Conservation (phyloP, 805 yeast species). For the Nakazawaea laoshanensis region DNA sequence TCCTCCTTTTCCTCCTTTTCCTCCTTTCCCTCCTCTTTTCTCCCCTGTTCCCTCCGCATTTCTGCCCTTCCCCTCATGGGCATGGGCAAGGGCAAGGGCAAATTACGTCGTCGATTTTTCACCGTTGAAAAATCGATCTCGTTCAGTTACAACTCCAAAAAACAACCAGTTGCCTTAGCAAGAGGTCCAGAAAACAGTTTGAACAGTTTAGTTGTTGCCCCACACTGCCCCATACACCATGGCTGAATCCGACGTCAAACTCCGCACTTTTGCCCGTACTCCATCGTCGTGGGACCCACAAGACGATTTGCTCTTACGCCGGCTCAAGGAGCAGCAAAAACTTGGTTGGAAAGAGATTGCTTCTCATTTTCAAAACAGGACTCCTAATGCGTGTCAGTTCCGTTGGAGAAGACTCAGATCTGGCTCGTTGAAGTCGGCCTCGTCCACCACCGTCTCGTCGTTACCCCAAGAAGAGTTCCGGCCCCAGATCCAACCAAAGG, state of each 20-base stretch:
- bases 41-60: background rate
- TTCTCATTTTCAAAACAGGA: conserved; percentile 65
- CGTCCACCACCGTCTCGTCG: conserved; percentile 11
- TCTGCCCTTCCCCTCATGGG: no score
- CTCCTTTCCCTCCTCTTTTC: background rate
- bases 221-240: background rate
- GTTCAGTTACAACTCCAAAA: no score
- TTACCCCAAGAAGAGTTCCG: conserved; percentile 1
- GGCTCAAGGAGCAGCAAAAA: conserved; percentile 71
- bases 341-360: conserved; percentile 89
- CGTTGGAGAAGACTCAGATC: conserved; percentile 71
- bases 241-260: conserved; percentile 4
- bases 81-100: no score
- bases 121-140: no score
- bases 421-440: conserved; percentile 25
- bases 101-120: no score
- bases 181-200: no score
- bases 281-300: conserved; percentile 62
- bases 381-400: conserved; percentile 86
- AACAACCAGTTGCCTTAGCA: no score
- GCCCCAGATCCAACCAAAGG: conserved; percentile 7
- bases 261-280: conserved; percentile 9
- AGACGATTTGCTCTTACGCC: conserved; percentile 64
- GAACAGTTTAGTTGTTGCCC: no score
- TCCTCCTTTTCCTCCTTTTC: background rate